A percentile compares a stretch with the other conserved stretches of the same genome.
phyloP scores from a whole-genome alignment of 2,329 filamentous ascomycete genomes.

The Diaporthe vaccinii region DNA sequence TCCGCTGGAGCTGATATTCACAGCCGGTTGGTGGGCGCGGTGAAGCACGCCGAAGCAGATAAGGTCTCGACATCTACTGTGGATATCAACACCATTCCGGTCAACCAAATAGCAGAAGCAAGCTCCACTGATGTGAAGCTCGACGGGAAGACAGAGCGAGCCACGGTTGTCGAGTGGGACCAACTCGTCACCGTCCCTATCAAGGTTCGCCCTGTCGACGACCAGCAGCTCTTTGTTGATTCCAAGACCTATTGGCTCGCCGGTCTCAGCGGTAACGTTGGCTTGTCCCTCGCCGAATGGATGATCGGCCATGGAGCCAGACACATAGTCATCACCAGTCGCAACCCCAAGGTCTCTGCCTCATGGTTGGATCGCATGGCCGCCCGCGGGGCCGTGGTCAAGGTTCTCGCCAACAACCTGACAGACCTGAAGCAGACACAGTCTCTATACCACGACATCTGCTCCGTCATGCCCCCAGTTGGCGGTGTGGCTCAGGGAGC shows the following conservation, averaged over 20 bases:
- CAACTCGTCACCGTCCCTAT: not conserved
- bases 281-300: constrained; percentile 54
- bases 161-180: constrained; percentile 6
- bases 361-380: constrained; percentile 45
- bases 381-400: constrained; percentile 36
- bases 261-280: constrained; percentile 51
- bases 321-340: constrained; percentile 55
- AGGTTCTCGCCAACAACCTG: constrained; percentile 26
- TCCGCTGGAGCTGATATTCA: not conserved
- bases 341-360: constrained; percentile 51
- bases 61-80: not conserved
- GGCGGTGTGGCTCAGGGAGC: constrained; percentile 37
- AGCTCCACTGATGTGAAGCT: not conserved
- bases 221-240: not conserved
- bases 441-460: not conserved
- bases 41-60: not conserved
- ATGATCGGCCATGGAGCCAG: constrained; percentile 55
- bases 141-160: not conserved
- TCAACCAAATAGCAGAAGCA: not conserved
- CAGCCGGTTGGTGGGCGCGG: not conserved
- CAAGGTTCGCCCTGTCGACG: not conserved
- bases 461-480: constrained; percentile 5
- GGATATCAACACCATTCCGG: not conserved
- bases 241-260: constrained; percentile 52
- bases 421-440: not conserved